Conservation (phyloP, 768 basidiomycete genomes). For the Dendrothele bispora region DNA sequence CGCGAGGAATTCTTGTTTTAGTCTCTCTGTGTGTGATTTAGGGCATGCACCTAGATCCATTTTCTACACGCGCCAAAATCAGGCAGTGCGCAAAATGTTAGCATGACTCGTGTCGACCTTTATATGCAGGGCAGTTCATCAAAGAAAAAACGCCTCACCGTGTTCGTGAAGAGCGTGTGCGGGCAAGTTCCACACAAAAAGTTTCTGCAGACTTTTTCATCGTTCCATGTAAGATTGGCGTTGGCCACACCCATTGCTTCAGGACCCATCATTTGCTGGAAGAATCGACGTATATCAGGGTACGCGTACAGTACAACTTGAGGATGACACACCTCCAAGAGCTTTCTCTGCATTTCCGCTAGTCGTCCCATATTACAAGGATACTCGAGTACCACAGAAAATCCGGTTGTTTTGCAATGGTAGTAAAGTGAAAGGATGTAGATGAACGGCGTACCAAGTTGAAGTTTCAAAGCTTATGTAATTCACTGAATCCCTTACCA, state of each 20-base stretch:
- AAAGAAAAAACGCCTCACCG: slow-evolving; percentile 53
- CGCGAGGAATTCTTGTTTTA: slow-evolving; percentile 87
- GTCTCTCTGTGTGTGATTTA: slow-evolving; percentile 91
- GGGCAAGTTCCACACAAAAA: slow-evolving; percentile 99
- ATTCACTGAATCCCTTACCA: background rate
- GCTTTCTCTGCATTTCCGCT: slow-evolving; percentile 97
- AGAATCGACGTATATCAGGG: slow-evolving; percentile 10
- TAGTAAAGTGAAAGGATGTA: background rate
- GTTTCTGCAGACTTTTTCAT: slow-evolving; percentile 98
- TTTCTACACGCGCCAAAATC: slow-evolving; percentile 58
- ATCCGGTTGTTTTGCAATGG: background rate
- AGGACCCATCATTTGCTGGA: slow-evolving; percentile 99
- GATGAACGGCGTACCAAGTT: too few relatives aligned
- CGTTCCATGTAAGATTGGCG: slow-evolving; percentile 88
- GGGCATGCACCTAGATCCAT: slow-evolving; percentile 99
- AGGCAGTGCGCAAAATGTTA: background rate
- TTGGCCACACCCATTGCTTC: slow-evolving; percentile 98
- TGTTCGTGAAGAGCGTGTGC: slow-evolving; percentile 96
- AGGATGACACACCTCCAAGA: slow-evolving; percentile 48
- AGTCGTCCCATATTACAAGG: slow-evolving; percentile 78
- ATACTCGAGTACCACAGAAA: background rate
- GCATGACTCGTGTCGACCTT: slow-evolving; percentile 8
- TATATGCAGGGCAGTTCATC: slow-evolving; percentile 5
- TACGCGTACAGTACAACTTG: background rate
- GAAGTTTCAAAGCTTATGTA: background rate